phyloP scores from a whole-genome alignment of 139 green algal genomes.

The Asterochloris erici region DNA sequence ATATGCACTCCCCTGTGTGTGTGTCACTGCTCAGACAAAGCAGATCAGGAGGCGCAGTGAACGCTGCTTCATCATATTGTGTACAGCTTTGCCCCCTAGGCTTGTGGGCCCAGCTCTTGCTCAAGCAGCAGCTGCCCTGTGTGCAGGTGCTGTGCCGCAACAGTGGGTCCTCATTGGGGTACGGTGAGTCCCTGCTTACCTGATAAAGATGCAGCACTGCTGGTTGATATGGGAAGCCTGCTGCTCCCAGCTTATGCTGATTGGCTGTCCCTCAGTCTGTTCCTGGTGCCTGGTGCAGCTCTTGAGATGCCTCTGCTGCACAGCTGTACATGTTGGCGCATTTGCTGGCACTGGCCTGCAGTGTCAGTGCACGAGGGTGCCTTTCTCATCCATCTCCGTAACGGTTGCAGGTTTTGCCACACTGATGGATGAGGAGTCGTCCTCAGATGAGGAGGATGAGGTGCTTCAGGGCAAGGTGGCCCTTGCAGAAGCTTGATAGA shows the following conservation, averaged over 20 bases:
- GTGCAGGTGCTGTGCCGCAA: slow-evolving; percentile 36
- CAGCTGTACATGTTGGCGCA: no score
- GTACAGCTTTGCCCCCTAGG: background rate
- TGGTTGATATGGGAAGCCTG: no score
- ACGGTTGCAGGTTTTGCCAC: background rate
- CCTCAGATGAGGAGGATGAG: slow-evolving; percentile 9
- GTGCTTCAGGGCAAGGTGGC: no score
- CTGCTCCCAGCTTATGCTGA: no score
- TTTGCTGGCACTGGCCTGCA: no score
- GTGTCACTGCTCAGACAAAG: background rate
- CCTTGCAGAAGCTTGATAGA: no score
- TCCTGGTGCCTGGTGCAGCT: no score
- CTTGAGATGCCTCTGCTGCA: no score
- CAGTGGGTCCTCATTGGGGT: slow-evolving; percentile 24
- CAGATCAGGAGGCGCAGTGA: background rate
- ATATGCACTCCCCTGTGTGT: background rate
- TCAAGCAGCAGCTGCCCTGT: background rate
- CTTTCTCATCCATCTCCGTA: no score
- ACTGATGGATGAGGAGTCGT: slow-evolving; percentile 12
- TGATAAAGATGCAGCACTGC: no score
- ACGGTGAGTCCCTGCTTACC: background rate
- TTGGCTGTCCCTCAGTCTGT: no score
- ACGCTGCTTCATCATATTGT: background rate
- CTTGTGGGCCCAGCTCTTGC: background rate
- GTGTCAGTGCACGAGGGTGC: no score